Evolutionary conservation across 257 asterid genomes (phyloP).

Genomic region (Fraxinus anomala): DNA sequence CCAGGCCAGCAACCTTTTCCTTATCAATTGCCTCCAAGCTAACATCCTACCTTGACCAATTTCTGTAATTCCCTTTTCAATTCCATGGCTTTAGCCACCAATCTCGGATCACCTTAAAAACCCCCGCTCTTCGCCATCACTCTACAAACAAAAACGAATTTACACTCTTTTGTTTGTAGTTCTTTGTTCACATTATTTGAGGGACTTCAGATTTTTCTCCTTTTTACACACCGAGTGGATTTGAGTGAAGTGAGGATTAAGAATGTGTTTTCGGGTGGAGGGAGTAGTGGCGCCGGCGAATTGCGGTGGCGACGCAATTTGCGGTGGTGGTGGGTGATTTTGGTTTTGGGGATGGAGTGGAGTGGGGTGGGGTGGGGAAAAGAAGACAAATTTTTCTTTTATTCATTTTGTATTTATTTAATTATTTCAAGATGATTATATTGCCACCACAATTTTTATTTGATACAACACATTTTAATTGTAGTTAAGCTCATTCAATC

Average conservation of each 20-base stretch:
- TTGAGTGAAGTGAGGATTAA: constrained; percentile 46
- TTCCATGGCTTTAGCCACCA: constrained; percentile 57
- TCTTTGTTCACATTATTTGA: constrained; percentile 9
- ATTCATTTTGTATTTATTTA: too few species aligned
- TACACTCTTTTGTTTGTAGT: not conserved
- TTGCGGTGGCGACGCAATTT: too few species aligned
- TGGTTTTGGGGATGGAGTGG: too few species aligned
- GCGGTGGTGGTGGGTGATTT: too few species aligned
- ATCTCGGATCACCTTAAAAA: constrained; percentile 49
- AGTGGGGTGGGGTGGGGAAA: too few species aligned
- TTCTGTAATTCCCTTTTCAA: constrained; percentile 72
- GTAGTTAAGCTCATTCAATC: too few species aligned
- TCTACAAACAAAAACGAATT: not conserved
- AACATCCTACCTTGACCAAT: constrained; percentile 51
- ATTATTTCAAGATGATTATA: too few species aligned
- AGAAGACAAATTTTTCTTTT: not conserved
- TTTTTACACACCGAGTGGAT: not conserved
- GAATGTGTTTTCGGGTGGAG: constrained; percentile 21
- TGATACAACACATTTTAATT: too few species aligned
- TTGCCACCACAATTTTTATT: too few species aligned
- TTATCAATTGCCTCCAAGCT: constrained; percentile 64
- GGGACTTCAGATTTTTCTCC: not conserved
- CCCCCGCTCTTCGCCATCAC: constrained; percentile 84
- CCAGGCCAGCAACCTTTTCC: too few species aligned
- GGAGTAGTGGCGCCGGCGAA: too few species aligned